Evolutionary conservation across 1,284 basidiomycete species (phyloP).

Genomic region (Mycosarcoma mackinlayi): DNA sequence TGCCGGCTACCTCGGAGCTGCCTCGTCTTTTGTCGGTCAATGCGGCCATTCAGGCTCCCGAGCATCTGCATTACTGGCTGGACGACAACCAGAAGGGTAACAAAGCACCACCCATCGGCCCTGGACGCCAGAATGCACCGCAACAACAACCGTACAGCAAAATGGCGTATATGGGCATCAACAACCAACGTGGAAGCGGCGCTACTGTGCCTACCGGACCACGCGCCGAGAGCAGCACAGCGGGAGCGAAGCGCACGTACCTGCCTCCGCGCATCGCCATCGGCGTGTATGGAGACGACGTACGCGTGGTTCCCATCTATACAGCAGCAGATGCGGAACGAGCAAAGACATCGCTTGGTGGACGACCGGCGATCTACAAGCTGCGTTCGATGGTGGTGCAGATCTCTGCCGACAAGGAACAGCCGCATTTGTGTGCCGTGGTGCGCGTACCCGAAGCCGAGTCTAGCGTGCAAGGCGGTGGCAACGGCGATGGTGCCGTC

Average conservation of each 20-base stretch:
- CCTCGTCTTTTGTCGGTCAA: constrained; percentile 91
- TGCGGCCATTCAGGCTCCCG: constrained; percentile 81
- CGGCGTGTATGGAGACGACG: constrained; percentile 46
- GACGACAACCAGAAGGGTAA: constrained; percentile 70
- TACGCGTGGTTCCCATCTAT: constrained; percentile 45
- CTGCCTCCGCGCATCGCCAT: constrained; percentile 64
- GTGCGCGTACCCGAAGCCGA: constrained; percentile 79
- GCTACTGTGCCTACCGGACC: constrained; percentile 19
- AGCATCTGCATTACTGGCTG: constrained; percentile 81
- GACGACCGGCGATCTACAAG: constrained; percentile 71
- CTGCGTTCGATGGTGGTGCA: constrained; percentile 78
- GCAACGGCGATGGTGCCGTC: constrained; percentile 24
- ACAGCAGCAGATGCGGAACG: constrained; percentile 28
- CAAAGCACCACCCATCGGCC: constrained; percentile 6
- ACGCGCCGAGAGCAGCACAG: constrained; percentile 9
- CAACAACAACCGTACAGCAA: constrained; percentile 20
- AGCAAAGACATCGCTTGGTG: constrained; percentile 22
- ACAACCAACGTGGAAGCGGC: constrained; percentile 15
- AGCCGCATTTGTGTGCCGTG: constrained; percentile 88
- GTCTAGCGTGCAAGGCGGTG: constrained; percentile 53
- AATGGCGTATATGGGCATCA: constrained; percentile 30
- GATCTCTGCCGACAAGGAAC: constrained; percentile 79
- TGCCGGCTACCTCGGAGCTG: constrained; percentile 72
- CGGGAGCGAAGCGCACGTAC: constrained; percentile 69
- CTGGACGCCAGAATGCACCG: constrained; percentile 2